Evolutionary conservation across 1,139 yeast species (phyloP).

Genomic region (Sugiyamaella novakii): DNA sequence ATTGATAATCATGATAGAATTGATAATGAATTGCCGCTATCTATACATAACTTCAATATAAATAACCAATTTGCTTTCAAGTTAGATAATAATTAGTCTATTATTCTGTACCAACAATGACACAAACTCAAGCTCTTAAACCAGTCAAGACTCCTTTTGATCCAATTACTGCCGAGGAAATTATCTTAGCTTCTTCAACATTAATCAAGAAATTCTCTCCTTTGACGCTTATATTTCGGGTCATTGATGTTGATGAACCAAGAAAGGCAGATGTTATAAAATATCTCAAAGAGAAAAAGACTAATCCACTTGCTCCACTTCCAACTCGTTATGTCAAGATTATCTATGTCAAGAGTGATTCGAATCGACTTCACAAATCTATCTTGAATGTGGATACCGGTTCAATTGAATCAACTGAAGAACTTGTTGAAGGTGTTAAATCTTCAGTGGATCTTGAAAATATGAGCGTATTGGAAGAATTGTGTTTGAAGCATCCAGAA

Average conservation of each 20-base stretch:
- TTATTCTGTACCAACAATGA: too few relatives aligned
- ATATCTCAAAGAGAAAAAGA: slow-evolving; percentile 62
- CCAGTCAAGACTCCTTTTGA: too few relatives aligned
- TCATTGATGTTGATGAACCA: slow-evolving; percentile 55
- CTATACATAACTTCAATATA: too few relatives aligned
- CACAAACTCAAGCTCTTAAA: too few relatives aligned
- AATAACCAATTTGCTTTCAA: too few relatives aligned
- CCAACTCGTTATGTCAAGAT: slow-evolving; percentile 57
- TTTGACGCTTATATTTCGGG: slow-evolving; percentile 17
- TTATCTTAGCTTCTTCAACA: slow-evolving; percentile 16
- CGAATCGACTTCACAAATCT: slow-evolving; percentile 55
- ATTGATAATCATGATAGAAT: too few relatives aligned
- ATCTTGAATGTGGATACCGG: slow-evolving; percentile 64
- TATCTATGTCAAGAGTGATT: slow-evolving; percentile 53
- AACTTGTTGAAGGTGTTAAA: slow-evolving; percentile 58
- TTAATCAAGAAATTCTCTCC: slow-evolving; percentile 13
- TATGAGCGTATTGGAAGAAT: slow-evolving; percentile 55
- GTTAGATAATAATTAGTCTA: too few relatives aligned
- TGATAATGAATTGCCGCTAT: too few relatives aligned
- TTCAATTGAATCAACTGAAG: slow-evolving; percentile 54
- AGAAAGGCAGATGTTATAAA: slow-evolving; percentile 69
- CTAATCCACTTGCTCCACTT: slow-evolving; percentile 53
- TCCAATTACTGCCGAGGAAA: slow-evolving; percentile 23
- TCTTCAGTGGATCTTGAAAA: slow-evolving; percentile 74
- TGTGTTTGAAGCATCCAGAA: slow-evolving; percentile 55